Base-by-base conservation (phyloP, 306 rosid genomes). In the Sophora flavescens region DNA sequence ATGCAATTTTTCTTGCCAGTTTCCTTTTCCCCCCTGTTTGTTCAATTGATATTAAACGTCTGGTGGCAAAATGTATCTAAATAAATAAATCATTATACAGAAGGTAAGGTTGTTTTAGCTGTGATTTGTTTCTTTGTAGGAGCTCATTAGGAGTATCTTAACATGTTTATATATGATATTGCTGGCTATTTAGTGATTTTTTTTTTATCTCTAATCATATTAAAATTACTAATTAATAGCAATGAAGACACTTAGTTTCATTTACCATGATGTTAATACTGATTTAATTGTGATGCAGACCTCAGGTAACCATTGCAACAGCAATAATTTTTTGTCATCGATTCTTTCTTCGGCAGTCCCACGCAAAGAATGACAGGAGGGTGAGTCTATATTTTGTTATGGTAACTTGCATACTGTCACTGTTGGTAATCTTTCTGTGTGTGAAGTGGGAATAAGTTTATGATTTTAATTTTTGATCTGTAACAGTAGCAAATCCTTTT, bases 271-370 rank as follows among this genome's bases (percentile, higher is more conserved):
- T 68, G 67, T 56, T 69, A 59, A 30, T 69, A 30, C 28, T 70
- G 47, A 18, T 76, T 60, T 54, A 58, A 75, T 71, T 85, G 33
- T 79, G 75, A 68, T 87, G 91, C 96, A 95, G 98, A 58, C 98
- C 97, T 80, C 98, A 95, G 86, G 95, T 95, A 70, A 95, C 98
- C 64, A 95, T 95, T 74, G 98, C 98, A 41, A 92, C 98, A 28
- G 97, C 98, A 64, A 95, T 95, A 85, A 90, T 92, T 26, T 92
- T 95, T 86, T 95, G 97, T 77, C 98, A 95, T 64, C 90, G 98
- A 68, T 90, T 95, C 85, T 95, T 95, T 78, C 97, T 90, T 81
- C 91, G 97, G 48, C 98, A 95, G 83, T 95, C 98, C 80, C 98
- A 89, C 80, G 96, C 88, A 69, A 95, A 91, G 86, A 95, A 95